These are phyloP conservation scores for Sporothrix sp. DNA, from an alignment of 2,329 filamentous ascomycete species.

Conservation along the genomic window DNA sequence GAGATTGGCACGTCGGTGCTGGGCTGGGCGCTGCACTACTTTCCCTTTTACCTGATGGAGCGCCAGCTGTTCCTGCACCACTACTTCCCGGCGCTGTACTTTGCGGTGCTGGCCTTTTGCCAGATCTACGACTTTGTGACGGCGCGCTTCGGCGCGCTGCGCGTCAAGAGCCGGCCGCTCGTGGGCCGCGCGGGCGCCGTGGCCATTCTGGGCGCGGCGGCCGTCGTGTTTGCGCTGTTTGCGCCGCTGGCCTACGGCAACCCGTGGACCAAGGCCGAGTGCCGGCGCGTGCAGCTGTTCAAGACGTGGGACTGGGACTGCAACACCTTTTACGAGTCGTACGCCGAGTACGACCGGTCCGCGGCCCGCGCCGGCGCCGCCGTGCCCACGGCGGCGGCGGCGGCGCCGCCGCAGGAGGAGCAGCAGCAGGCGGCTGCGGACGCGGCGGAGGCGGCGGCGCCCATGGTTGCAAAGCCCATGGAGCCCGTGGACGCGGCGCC, in stretches of 20 bases:
- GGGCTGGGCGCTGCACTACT: constrained; percentile 96
- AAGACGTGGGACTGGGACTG: constrained; percentile 95
- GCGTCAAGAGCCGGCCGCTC: constrained; percentile 58
- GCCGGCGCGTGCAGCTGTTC: constrained; percentile 79
- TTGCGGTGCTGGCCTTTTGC: constrained; percentile 79
- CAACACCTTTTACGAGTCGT: constrained; percentile 77
- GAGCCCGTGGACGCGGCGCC: constrained; percentile 17
- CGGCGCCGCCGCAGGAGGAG: background rate
- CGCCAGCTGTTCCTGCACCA: constrained; percentile 97
- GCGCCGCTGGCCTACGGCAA: constrained; percentile 89
- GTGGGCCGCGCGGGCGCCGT: constrained; percentile 68
- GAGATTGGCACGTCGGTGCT: constrained; percentile 85
- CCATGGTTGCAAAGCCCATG: constrained; percentile 22
- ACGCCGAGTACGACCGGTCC: constrained; percentile 36
- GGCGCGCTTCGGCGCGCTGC: constrained; percentile 58
- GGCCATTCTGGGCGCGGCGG: constrained; percentile 62
- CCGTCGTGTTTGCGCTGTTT: constrained; percentile 73
- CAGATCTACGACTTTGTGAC: constrained; percentile 82
- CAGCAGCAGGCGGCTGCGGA: background rate
- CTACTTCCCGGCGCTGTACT: constrained; percentile 95
- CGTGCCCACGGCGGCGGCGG: background rate
- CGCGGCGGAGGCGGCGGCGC: constrained; percentile 13
- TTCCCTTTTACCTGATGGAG: constrained; percentile 97
- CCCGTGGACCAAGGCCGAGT: constrained; percentile 82
- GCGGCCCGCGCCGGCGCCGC: constrained; percentile 17